Percentiles rank a stretch among this genome's conserved stretches.
Evolutionary conservation across 1,284 basidiomycete species (phyloP).

Genomic region (Pseudozyma pruni): DNA sequence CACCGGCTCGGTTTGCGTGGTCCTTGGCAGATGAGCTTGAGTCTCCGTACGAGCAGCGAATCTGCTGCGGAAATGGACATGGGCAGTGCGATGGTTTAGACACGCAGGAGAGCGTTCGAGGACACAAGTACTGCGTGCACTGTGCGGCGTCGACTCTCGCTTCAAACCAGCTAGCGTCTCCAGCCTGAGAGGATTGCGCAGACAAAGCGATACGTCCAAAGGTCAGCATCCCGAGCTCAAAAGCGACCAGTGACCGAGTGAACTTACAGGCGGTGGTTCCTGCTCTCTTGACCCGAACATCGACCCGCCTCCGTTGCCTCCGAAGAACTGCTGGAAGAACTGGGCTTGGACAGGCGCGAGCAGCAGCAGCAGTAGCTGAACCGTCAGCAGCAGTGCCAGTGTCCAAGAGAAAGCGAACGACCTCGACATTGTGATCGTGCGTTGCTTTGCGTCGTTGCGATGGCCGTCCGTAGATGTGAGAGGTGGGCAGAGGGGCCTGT

Average conservation of each 20-base stretch:
- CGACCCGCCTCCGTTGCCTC: constrained; percentile 35
- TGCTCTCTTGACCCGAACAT: constrained; percentile 46
- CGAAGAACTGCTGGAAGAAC: constrained; percentile 60
- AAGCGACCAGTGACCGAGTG: not conserved
- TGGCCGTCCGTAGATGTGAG: too few species aligned
- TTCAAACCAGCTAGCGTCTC: constrained; percentile 59
- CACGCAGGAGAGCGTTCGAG: constrained; percentile 62
- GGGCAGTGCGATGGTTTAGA: constrained; percentile 58
- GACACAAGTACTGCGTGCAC: constrained; percentile 58
- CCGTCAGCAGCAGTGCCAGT: constrained; percentile 9
- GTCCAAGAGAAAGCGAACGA: not conserved
- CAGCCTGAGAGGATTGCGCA: constrained; percentile 23
- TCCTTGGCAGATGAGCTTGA: constrained; percentile 20
- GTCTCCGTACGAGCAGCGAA: constrained; percentile 53
- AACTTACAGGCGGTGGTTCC: constrained; percentile 56
- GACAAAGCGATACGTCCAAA: not conserved
- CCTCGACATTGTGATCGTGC: constrained; percentile 4
- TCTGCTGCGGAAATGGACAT: constrained; percentile 60
- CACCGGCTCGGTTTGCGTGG: constrained; percentile 21
- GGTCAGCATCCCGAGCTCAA: not conserved
- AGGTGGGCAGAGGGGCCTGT: too few species aligned
- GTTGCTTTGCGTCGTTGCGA: not conserved
- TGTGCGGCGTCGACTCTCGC: constrained; percentile 56
- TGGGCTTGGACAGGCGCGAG: constrained; percentile 29
- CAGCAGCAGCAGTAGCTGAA: constrained; percentile 25